Evolutionary conservation across 345 rosid genomes (phyloP).

Genomic region (Melastoma malabathricum): DNA sequence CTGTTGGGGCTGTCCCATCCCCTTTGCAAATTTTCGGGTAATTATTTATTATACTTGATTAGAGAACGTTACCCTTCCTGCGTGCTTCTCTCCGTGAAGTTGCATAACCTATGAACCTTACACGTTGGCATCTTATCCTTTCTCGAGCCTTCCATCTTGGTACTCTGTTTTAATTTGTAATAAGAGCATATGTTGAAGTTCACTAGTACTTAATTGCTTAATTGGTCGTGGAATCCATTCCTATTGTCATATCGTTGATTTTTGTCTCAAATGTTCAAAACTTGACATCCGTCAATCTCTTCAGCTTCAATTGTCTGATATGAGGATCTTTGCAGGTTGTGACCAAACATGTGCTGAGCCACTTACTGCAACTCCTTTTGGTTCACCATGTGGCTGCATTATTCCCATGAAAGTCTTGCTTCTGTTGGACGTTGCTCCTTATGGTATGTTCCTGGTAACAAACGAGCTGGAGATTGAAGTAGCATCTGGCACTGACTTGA

Average conservation of each 20-base stretch:
- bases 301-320: too few relatives aligned
- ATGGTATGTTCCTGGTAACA: constrained; percentile 76
- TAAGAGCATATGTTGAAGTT: too few relatives aligned
- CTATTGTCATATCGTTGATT: too few relatives aligned
- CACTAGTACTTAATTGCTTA: too few relatives aligned
- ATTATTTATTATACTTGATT: background rate
- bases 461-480: constrained; percentile 87
- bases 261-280: too few relatives aligned
- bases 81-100: too few relatives aligned
- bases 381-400: constrained; percentile 96
- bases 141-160: too few relatives aligned
- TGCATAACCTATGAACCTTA: too few relatives aligned
- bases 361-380: constrained; percentile 74
- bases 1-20: constrained; percentile 43
- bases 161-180: too few relatives aligned
- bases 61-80: too few relatives aligned
- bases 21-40: constrained; percentile 62
- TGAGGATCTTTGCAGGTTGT: constrained; percentile 47
- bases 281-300: background rate
- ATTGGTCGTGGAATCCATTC: too few relatives aligned
- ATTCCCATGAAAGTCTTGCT: constrained; percentile 92
- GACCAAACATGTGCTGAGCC: constrained; percentile 85
- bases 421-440: constrained; percentile 69
- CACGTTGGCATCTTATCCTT: too few relatives aligned
- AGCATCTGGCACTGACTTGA: constrained; percentile 83